These are phyloP conservation scores for Trichoderma sp. DNA, from an alignment of 2,329 filamentous ascomycete species.

Conservation along the genomic window DNA sequence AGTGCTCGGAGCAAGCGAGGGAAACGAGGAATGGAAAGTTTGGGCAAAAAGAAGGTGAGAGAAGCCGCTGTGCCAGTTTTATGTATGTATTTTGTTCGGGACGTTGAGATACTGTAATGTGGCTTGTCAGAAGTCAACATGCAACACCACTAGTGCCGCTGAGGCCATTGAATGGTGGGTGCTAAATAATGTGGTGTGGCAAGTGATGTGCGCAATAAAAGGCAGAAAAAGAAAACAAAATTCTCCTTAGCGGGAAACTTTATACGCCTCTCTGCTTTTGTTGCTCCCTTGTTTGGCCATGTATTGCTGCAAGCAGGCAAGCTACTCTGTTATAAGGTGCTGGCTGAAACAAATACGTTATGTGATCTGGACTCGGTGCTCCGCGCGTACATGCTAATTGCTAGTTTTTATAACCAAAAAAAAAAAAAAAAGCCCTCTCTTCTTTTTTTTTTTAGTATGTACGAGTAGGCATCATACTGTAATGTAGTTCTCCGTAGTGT, in stretches of 20 bases:
- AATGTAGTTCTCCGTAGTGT: neutral
- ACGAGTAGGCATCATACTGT: neutral
- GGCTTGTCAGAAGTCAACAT: neutral
- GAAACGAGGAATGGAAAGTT: neutral
- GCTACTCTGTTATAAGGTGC: neutral
- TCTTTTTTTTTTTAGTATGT: neutral
- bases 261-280: neutral
- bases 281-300: neutral
- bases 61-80: neutral
- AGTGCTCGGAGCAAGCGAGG: neutral
- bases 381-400: neutral
- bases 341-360: neutral
- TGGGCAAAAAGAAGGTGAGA: neutral
- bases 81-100: neutral
- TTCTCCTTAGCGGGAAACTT: slow-evolving; percentile 11
- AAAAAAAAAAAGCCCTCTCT: neutral
- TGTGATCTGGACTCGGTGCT: neutral
- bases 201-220: neutral
- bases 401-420: neutral
- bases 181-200: neutral
- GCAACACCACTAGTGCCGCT: neutral
- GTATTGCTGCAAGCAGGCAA: slow-evolving; percentile 6
- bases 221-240: neutral
- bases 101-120: neutral
- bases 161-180: neutral